These are phyloP conservation scores for Linum trigynum DNA, from an alignment of 345 rosid species.

Conservation along the genomic window DNA sequence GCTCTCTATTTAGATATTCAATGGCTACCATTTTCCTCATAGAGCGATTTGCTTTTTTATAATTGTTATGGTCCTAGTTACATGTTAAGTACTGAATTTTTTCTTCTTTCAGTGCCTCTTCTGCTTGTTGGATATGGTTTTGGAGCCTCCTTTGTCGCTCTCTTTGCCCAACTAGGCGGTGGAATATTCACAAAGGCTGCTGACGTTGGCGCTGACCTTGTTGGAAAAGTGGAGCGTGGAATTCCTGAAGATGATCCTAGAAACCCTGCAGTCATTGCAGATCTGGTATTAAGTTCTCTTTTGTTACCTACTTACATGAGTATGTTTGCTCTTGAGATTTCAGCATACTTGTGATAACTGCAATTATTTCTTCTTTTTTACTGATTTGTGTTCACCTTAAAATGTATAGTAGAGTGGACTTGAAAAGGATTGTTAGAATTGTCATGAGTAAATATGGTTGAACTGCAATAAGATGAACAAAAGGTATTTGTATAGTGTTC, in stretches of 20 bases:
- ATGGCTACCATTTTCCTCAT: not conserved
- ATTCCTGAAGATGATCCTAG: slow-evolving; percentile 99
- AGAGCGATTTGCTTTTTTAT: not conserved
- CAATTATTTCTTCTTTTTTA: too few relatives aligned
- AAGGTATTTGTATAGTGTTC: too few relatives aligned
- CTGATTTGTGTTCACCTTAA: not conserved
- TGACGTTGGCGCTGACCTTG: slow-evolving; percentile 99
- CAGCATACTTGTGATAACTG: not conserved
- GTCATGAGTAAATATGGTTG: not conserved
- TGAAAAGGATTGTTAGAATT: not conserved
- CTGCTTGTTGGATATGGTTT: slow-evolving; percentile 98
- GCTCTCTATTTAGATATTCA: too few relatives aligned
- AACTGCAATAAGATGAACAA: too few relatives aligned
- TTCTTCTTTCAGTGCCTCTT: slow-evolving; percentile 71
- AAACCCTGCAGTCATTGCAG: slow-evolving; percentile 97
- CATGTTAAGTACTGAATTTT: slow-evolving; percentile 14
- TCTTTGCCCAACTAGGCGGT: slow-evolving; percentile 99
- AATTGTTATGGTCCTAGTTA: not conserved
- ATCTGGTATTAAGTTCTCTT: slow-evolving; percentile 53
- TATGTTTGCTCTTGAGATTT: not conserved
- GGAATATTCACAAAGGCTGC: slow-evolving; percentile 99
- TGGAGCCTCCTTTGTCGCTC: slow-evolving; percentile 98
- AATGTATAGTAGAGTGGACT: not conserved
- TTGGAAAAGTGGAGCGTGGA: slow-evolving; percentile 99
- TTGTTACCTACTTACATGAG: not conserved